phyloP scores from a whole-genome alignment of 805 yeast species.

The Kodamaea hsintzibuensis region DNA sequence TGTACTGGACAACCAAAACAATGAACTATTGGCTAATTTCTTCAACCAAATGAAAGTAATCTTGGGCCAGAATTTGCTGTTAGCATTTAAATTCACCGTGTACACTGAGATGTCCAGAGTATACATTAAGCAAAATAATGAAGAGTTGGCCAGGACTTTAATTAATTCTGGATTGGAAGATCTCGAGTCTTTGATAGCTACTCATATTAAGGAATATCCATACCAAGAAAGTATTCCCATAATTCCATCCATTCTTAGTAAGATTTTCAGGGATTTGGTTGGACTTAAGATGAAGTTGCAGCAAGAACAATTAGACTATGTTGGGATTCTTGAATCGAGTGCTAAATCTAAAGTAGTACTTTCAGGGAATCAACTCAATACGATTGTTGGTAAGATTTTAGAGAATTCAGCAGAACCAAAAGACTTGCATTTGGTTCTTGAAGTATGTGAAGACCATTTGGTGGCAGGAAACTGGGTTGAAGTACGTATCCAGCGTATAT shows the following conservation, averaged over 20 bases:
- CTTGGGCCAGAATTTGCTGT: slow-evolving; percentile 23
- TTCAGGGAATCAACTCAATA: slow-evolving; percentile 7
- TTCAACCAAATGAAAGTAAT: slow-evolving; percentile 26
- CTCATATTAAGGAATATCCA: slow-evolving; percentile 21
- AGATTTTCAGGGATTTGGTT: slow-evolving; percentile 9
- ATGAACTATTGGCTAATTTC: slow-evolving; percentile 28
- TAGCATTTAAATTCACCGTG: slow-evolving; percentile 25
- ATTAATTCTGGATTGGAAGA: slow-evolving; percentile 28
- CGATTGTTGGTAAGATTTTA: slow-evolving; percentile 15
- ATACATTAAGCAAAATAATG: slow-evolving; percentile 25
- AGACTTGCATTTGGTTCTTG: slow-evolving; percentile 18
- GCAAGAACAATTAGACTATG: neutral
- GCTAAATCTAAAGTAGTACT: neutral
- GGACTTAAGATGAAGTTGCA: slow-evolving; percentile 2
- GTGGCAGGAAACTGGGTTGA: slow-evolving; percentile 34
- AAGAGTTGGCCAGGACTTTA: slow-evolving; percentile 22
- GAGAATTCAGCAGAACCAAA: slow-evolving; percentile 11
- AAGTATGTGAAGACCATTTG: slow-evolving; percentile 30
- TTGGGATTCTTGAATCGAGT: neutral
- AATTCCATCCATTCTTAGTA: slow-evolving; percentile 11
- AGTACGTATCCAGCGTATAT: slow-evolving; percentile 17
- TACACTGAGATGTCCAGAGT: slow-evolving; percentile 31
- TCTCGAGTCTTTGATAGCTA: slow-evolving; percentile 16
- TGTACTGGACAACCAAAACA: slow-evolving; percentile 13
- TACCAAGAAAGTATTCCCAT: slow-evolving; percentile 10